Base-by-base conservation (phyloP, 2,329 filamentous ascomycete genomes). In the Alternaria sp. region DNA sequence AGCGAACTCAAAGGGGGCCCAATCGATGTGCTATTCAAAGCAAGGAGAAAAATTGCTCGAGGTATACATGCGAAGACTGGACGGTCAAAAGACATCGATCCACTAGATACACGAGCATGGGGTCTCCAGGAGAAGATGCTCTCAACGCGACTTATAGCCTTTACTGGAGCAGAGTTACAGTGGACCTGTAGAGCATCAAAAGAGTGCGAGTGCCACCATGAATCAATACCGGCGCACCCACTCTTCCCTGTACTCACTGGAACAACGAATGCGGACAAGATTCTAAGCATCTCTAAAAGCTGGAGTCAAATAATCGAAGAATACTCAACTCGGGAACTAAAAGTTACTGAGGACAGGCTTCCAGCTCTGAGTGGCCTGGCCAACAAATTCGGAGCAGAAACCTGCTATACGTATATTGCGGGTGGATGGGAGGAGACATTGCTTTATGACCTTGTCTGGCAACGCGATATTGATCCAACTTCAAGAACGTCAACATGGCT, bases 131-230 rank as follows among this genome's bases (percentile, higher is more conserved):
- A 59, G 25, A 59, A 54, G 15, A 6, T 59, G 18, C 57, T 59
- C 21, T 59, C 57, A 23, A 51, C 10, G 28, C 18, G 56, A 30
- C 23, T 59, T 9, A 59, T 59, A 59, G 23, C 46, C 14, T 59
- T 59, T n/a, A 59, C 57, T 37, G 46, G 33, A 2, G 57, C 57
- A 20, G 57, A 59, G 15, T n/a, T 59, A 14, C 57, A 59, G 14
- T 59, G 57, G 57, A 59, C 15, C 21, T 59, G 57, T 44, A 20
- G 57, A 53, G 18, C 57, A 25, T 11, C 51, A 5, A 43, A 59
- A 11, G 37, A 25, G 15, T 59, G 57, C 57, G 57, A 59, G 44
- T 59, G 57, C 5, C 57, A 23, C 33, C 33, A 54, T 44, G 2
- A 23, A 5, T 6, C 23, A 23, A 12, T 20, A 11, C 41, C 41